phyloP scores from a whole-genome alignment of 2,329 filamentous ascomycete genomes.

The Ophiostoma sp. region DNA sequence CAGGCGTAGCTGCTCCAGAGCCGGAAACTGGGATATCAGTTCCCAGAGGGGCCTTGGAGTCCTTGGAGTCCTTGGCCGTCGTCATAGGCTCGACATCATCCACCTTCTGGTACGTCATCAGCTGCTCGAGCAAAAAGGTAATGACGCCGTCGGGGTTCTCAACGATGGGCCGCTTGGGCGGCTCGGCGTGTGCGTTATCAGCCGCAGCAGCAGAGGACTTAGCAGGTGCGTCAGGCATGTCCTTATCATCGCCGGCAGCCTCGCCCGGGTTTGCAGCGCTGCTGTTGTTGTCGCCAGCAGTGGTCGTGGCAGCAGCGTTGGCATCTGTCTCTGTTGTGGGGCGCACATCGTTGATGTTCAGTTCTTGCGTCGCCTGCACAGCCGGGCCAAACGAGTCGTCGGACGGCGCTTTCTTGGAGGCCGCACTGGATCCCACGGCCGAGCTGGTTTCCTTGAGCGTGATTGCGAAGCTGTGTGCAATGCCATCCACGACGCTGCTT shows the following conservation, averaged over 20 bases:
- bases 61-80: slow-evolving; percentile 6
- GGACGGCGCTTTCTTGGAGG: slow-evolving; percentile 25
- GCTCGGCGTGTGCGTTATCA: slow-evolving; percentile 36
- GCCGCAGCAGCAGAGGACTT: slow-evolving; percentile 45
- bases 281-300: neutral
- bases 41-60: slow-evolving; percentile 15
- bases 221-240: slow-evolving; percentile 62
- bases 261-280: neutral
- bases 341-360: slow-evolving; percentile 51
- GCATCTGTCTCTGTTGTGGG: slow-evolving; percentile 50
- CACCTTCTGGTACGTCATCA: slow-evolving; percentile 86
- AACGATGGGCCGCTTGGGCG: slow-evolving; percentile 75
- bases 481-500: slow-evolving; percentile 18
- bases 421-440: neutral
- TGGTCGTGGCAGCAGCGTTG: neutral
- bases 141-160: slow-evolving; percentile 94
- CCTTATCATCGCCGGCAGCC: slow-evolving; percentile 27
- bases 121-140: slow-evolving; percentile 86
- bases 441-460: slow-evolving; percentile 13
- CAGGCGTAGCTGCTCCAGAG: slow-evolving; percentile 4
- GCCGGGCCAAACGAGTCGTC: slow-evolving; percentile 42
- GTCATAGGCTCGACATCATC: slow-evolving; percentile 66
- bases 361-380: slow-evolving; percentile 42
- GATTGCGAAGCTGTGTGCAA: slow-evolving; percentile 10
- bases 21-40: slow-evolving; percentile 18